Evolutionary conservation across 2,329 filamentous ascomycete genomes (phyloP), one percentile per base, ranked within the genome.

Genomic region (Herpotrichia juniperi): DNA sequence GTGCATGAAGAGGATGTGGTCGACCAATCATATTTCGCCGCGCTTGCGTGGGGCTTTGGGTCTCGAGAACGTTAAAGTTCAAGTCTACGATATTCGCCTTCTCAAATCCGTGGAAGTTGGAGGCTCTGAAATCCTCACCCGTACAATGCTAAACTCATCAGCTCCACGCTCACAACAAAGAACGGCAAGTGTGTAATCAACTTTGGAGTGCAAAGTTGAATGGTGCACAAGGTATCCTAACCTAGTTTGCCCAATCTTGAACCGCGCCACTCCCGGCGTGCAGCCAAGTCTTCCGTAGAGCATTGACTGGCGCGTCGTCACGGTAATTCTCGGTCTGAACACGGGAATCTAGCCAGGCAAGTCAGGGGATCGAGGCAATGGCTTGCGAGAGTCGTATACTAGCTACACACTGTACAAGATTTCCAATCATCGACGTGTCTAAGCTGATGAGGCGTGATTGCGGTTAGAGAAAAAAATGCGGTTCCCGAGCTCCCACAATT

Each of bases 251-350:
- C 37, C 37, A 40, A 11, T n/a, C 37, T 40, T 14, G 34, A 24
- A 14, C 19, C 7, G 10, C 21, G 37, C 37, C 37, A 40, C 19
- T 40, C 25, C 21, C n/a, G 37, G 21, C 21, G 19, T 40, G 34
- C 12, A 37, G 34, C 34, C 34, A 37, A 37, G 34, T 37, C 19
- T 25, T n/a, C n/a, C 21, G 37, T 40, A 21, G 37, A 21, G 21
- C 34, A 21, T 17, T 37, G 21, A n/a, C 21, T 40, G 37, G 37
- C 37, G 19, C 37, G 34, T 37, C 25, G 16, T 30, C 25, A 16
- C 40, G 40, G 40, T 16, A 43, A 30, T 22, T 43, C 25, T 43
- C 40, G 40, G 40, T 31, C 40, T 43, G 37, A 21, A 30, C 24
- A 19, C 26, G 40, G 40, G 40, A 43, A 8, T 43, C 25, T 22